These are phyloP conservation scores for Parafenestella ontariensis DNA, from an alignment of 2,329 filamentous ascomycete species.

Conservation along the genomic window DNA sequence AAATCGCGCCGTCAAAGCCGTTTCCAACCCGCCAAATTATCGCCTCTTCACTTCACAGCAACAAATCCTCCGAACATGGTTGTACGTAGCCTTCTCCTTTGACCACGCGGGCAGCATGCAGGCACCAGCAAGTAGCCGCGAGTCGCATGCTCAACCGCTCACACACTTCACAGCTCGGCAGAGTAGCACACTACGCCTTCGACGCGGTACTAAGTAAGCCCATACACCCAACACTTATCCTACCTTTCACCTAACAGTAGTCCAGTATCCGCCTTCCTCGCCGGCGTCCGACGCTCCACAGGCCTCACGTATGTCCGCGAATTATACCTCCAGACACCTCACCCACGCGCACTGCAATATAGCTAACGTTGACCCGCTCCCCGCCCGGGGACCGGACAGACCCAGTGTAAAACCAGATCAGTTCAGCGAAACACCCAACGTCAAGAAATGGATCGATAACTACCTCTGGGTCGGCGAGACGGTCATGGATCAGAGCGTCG, in stretches of 20 bases:
- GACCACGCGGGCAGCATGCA: slow-evolving; percentile 12
- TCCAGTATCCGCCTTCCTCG: slow-evolving; percentile 91
- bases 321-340: too few relatives aligned
- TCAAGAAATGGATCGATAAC: slow-evolving; percentile 88
- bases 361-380: slow-evolving; percentile 23
- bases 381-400: slow-evolving; percentile 45
- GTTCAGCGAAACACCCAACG: slow-evolving; percentile 80
- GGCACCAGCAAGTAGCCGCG: slow-evolving; percentile 16
- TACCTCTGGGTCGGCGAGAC: slow-evolving; percentile 96
- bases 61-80: slow-evolving; percentile 40
- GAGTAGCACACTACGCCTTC: slow-evolving; percentile 92
- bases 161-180: slow-evolving; percentile 83
- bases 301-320: slow-evolving; percentile 97
- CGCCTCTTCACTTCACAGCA: neutral
- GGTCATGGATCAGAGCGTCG: slow-evolving; percentile 97
- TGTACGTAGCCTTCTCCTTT: slow-evolving; percentile 40
- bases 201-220: slow-evolving; percentile 88
- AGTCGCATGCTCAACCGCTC: slow-evolving; percentile 51
- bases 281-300: slow-evolving; percentile 95
- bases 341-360: too few relatives aligned
- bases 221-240: slow-evolving; percentile 5
- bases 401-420: slow-evolving; percentile 88
- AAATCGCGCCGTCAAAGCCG: slow-evolving; percentile 6
- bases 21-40: slow-evolving; percentile 2
- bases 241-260: slow-evolving; percentile 20